phyloP scores from a whole-genome alignment of 257 asterid species.

The Jasminum sambac region DNA sequence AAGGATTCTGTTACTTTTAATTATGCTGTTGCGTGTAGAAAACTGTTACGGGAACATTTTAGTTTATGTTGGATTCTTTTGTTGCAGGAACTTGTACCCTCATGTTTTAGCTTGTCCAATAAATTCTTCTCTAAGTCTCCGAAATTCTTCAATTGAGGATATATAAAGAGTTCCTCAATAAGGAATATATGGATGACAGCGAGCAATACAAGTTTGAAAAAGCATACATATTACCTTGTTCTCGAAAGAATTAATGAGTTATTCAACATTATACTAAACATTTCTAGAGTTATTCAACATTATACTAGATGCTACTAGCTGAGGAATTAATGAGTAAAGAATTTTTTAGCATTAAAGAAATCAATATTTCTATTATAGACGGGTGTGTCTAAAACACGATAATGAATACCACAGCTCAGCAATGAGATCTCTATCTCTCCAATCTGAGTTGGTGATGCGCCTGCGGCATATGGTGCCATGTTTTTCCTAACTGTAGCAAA shows the following conservation, averaged over 20 bases:
- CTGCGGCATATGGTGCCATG: slow-evolving; percentile 25
- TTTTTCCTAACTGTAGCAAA: slow-evolving; percentile 11
- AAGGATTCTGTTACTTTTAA: slow-evolving; percentile 1
- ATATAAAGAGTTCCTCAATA: neutral
- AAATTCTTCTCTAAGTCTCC: neutral
- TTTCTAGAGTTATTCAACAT: neutral
- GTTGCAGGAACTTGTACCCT: neutral
- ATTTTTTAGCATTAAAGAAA: neutral
- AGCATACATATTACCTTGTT: slow-evolving; percentile 2
- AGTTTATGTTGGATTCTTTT: slow-evolving; percentile 11
- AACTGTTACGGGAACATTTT: slow-evolving; percentile 7
- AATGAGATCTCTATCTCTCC: slow-evolving; percentile 18
- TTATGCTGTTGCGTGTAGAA: slow-evolving; percentile 2
- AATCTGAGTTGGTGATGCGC: slow-evolving; percentile 16
- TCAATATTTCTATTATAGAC: slow-evolving; percentile 2
- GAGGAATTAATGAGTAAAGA: neutral
- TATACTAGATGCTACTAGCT: neutral
- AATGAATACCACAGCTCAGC: slow-evolving; percentile 4
- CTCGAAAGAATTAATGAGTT: slow-evolving; percentile 12
- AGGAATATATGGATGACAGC: slow-evolving; percentile 17
- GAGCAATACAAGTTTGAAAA: slow-evolving; percentile 9
- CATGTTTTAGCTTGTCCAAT: neutral
- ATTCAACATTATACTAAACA: neutral
- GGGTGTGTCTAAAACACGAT: neutral
- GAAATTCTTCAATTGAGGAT: slow-evolving; percentile 10